Conservation (phyloP, 2,329 filamentous ascomycete genomes). For the Botryotinia convoluta region DNA sequence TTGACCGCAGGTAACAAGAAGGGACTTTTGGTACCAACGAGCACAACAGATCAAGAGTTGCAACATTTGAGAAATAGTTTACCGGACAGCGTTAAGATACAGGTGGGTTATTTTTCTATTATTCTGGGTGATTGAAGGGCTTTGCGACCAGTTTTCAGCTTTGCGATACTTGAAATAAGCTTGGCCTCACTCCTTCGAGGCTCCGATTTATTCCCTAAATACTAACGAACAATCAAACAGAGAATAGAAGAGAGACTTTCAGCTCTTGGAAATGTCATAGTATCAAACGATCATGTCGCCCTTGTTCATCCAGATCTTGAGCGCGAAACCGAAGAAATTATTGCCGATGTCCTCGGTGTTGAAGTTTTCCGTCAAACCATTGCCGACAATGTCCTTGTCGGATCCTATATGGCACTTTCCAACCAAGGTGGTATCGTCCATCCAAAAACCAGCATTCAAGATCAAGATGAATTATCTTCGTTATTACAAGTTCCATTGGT, state of each 20-base stretch:
- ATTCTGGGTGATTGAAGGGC: not conserved
- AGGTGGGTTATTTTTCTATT: constrained; percentile 29
- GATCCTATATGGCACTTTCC: constrained; percentile 92
- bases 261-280: constrained; percentile 95
- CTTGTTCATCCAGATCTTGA: constrained; percentile 95
- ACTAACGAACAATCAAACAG: constrained; percentile 42
- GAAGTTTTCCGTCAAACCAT: constrained; percentile 94
- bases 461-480: constrained; percentile 94
- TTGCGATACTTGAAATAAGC: not conserved
- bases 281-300: constrained; percentile 93
- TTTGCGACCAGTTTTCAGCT: not conserved
- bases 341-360: constrained; percentile 87
- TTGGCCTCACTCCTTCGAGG: not conserved
- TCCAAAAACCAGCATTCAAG: constrained; percentile 93
- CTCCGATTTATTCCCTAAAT: not conserved
- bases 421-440: constrained; percentile 97
- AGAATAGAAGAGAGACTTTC: constrained; percentile 96
- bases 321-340: constrained; percentile 97
- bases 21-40: constrained; percentile 92
- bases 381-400: constrained; percentile 93
- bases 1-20: constrained; percentile 96
- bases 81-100: constrained; percentile 87
- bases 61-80: constrained; percentile 95
- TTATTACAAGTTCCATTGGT: constrained; percentile 94
- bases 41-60: constrained; percentile 95